Evolutionary conservation across 345 rosid species (phyloP).

Genomic region (Citrus maxima): DNA sequence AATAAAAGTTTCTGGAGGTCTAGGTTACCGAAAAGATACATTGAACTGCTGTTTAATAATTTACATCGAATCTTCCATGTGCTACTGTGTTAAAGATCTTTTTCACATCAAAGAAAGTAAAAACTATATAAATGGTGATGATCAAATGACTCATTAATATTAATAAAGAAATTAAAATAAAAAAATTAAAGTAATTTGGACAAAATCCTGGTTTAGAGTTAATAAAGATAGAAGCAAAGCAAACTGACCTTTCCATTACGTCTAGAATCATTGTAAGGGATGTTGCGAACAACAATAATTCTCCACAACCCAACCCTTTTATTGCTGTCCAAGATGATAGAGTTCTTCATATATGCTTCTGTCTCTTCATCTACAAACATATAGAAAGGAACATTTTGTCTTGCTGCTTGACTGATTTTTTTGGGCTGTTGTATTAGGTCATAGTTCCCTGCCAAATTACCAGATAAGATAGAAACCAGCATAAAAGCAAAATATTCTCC

Average conservation of each 20-base stretch:
- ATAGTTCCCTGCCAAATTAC: slow-evolving; percentile 58
- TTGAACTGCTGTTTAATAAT: not conserved
- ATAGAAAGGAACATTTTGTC: slow-evolving; percentile 62
- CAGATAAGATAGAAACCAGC: slow-evolving; percentile 14
- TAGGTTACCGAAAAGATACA: not conserved
- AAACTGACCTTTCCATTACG: slow-evolving; percentile 76
- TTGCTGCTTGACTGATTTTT: slow-evolving; percentile 62
- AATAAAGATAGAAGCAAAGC: not conserved
- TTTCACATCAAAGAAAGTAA: not conserved
- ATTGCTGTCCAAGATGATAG: slow-evolving; percentile 44
- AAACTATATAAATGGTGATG: not conserved
- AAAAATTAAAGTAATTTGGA: slow-evolving; percentile 4
- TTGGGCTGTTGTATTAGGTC: slow-evolving; percentile 77
- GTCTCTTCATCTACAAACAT: slow-evolving; percentile 93
- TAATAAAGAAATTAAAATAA: not conserved
- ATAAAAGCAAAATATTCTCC: slow-evolving; percentile 10
- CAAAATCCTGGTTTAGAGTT: not conserved
- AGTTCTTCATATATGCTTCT: slow-evolving; percentile 61
- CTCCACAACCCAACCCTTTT: slow-evolving; percentile 82
- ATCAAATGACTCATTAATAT: not conserved
- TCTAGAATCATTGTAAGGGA: slow-evolving; percentile 78
- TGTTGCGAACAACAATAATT: slow-evolving; percentile 61
- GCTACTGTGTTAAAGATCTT: not conserved
- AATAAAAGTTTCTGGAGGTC: not conserved
- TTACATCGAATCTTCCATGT: not conserved